phyloP scores from a whole-genome alignment of 352 stramenopile species.

The Phytophthora sojae region DNA sequence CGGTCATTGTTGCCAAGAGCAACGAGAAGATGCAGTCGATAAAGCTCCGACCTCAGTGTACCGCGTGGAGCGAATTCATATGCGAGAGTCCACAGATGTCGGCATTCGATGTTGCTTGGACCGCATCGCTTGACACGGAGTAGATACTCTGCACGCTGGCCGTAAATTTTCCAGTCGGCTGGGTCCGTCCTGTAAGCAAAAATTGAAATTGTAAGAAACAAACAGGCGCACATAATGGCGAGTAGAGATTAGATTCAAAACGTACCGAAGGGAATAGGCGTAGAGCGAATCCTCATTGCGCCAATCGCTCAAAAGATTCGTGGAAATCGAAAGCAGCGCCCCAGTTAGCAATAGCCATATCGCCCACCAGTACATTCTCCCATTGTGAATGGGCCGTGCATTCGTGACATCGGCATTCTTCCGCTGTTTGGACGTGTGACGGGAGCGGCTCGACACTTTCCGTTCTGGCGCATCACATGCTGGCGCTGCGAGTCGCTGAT shows the following conservation, averaged over 20 bases:
- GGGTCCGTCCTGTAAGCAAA: conserved; percentile 35
- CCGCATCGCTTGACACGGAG: conserved; percentile 8
- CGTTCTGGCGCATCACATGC: conserved; percentile 5
- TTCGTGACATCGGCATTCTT: not conserved
- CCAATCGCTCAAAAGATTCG: conserved; percentile 39
- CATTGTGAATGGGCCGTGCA: not conserved
- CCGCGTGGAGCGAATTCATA: conserved; percentile 21
- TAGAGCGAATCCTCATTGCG: conserved; percentile 45
- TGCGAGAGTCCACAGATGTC: conserved; percentile 20
- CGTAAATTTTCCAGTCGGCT: conserved; percentile 53
- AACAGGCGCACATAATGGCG: too few species aligned
- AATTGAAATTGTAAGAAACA: not conserved
- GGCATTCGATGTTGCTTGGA: conserved; percentile 15
- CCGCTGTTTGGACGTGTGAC: too few species aligned
- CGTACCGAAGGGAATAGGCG: conserved; percentile 33
- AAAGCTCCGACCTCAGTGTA: conserved; percentile 33
- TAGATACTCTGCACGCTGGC: conserved; percentile 23
- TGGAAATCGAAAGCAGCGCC: conserved; percentile 27
- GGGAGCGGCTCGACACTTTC: not conserved
- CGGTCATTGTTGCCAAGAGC: conserved; percentile 6
- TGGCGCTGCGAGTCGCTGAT: not conserved
- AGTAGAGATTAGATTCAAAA: not conserved
- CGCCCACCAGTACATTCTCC: conserved; percentile 1
- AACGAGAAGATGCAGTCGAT: conserved; percentile 27
- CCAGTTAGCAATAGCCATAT: conserved; percentile 10